Percentiles rank a stretch among this genome's conserved stretches.
Evolutionary conservation across 2,329 filamentous ascomycete genomes (phyloP).

Genomic region (Fusarium dlaminii): DNA sequence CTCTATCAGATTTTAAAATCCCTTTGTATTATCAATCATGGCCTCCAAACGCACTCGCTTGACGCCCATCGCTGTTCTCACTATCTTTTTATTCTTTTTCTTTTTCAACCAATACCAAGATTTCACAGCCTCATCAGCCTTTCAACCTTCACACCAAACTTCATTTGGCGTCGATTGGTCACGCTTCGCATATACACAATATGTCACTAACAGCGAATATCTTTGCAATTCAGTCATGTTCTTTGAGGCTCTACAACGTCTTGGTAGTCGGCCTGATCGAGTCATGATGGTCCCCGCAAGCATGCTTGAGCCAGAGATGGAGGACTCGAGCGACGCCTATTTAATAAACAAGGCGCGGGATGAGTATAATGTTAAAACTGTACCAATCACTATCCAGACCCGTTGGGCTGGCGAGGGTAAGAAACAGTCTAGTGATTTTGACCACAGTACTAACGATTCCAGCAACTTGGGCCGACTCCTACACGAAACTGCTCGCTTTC

Average conservation of each 20-base stretch:
- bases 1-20: rapidly evolving
- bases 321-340: constrained; percentile 42
- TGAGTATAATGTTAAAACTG: constrained; percentile 55
- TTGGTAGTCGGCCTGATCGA: constrained; percentile 54
- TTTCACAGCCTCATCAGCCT: not conserved
- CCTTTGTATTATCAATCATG: not conserved
- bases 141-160: rapidly evolving
- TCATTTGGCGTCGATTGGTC: constrained; percentile 15
- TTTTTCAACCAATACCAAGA: not conserved
- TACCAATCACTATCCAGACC: constrained; percentile 53
- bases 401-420: constrained; percentile 48
- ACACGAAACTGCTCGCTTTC: constrained; percentile 75
- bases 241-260: constrained; percentile 54
- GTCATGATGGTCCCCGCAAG: constrained; percentile 57
- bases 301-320: constrained; percentile 47
- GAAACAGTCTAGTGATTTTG: too few relatives aligned
- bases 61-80: not conserved
- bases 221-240: constrained; percentile 62
- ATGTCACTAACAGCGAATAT: constrained; percentile 57
- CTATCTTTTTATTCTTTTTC: not conserved
- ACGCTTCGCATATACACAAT: constrained; percentile 58
- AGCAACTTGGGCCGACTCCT: constrained; percentile 67
- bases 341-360: constrained; percentile 54
- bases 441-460: too few relatives aligned
- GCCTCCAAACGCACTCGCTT: not conserved